phyloP scores from a whole-genome alignment of 177 flowering plant genomes.

The Vitis hybrid region DNA sequence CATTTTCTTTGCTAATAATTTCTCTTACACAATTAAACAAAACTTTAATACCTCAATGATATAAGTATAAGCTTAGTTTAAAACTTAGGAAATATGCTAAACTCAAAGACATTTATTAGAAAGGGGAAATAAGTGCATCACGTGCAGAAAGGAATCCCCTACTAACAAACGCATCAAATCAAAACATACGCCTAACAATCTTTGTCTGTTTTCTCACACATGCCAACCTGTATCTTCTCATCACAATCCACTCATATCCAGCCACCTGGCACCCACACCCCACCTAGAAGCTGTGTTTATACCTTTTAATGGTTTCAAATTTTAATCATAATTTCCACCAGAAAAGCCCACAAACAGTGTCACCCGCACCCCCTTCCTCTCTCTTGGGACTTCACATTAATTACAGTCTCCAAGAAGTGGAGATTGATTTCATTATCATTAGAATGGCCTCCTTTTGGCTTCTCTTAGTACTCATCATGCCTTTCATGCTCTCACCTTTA shows the following conservation, averaged over 20 bases:
- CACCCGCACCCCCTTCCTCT: background rate
- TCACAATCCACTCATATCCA: slow-evolving; percentile 17
- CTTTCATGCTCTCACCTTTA: slow-evolving; percentile 25
- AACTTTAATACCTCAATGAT: too few species aligned
- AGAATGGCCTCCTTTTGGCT: slow-evolving; percentile 45
- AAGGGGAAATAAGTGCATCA: background rate
- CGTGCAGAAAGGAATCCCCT: slow-evolving; percentile 6
- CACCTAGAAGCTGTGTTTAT: slow-evolving; percentile 13
- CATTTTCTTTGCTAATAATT: too few species aligned
- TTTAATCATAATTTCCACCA: slow-evolving; percentile 17
- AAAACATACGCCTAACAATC: slow-evolving; percentile 14
- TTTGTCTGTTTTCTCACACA: slow-evolving; percentile 25
- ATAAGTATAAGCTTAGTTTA: too few species aligned
- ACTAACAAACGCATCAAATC: slow-evolving; percentile 14
- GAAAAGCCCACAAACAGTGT: slow-evolving; percentile 3
- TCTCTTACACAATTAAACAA: too few species aligned
- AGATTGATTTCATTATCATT: slow-evolving; percentile 30
- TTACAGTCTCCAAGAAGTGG: background rate
- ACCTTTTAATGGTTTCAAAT: slow-evolving; percentile 18
- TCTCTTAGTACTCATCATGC: slow-evolving; percentile 18
- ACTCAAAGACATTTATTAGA: too few species aligned
- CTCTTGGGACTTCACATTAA: slow-evolving; percentile 7
- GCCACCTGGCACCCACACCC: slow-evolving; percentile 32
- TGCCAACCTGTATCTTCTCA: slow-evolving; percentile 41
- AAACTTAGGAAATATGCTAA: too few species aligned